A percentile compares a stretch with the other conserved stretches of the same genome.
Conservation (phyloP, 2,329 filamentous ascomycete genomes). For the Akanthomyces muscarius region DNA sequence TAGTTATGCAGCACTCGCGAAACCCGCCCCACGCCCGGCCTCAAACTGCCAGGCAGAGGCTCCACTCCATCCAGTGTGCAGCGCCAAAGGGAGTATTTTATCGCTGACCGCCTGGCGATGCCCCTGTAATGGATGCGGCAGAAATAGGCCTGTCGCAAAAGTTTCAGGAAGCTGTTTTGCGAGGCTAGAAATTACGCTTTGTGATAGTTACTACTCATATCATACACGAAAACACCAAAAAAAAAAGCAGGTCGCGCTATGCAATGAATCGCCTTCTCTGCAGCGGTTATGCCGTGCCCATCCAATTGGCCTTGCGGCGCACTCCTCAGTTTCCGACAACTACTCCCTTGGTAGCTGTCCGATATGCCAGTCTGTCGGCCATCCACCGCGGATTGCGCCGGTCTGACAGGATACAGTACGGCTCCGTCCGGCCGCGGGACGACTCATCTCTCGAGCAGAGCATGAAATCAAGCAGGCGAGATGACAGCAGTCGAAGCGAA, state of each 20-base stretch:
- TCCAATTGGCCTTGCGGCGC: background rate
- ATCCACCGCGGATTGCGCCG: slow-evolving; percentile 63
- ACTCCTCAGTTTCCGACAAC: background rate
- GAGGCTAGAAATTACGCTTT: background rate
- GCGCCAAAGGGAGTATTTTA: background rate
- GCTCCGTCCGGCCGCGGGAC: slow-evolving; percentile 19
- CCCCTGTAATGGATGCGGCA: slow-evolving; percentile 3
- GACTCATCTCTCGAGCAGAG: background rate
- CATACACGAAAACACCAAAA: background rate
- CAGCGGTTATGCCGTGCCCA: slow-evolving; percentile 15
- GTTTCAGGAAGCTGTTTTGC: background rate
- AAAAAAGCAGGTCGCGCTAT: slow-evolving; percentile 8
- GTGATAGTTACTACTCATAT: background rate
- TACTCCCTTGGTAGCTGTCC: slow-evolving; percentile 19
- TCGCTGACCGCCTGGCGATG: background rate
- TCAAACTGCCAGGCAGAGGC: too few species aligned
- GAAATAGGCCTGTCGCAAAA: background rate
- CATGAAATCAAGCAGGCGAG: slow-evolving; percentile 1
- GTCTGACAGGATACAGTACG: slow-evolving; percentile 35
- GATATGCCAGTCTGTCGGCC: slow-evolving; percentile 51
- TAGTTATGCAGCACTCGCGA: too few species aligned
- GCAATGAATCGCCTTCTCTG: slow-evolving; percentile 21
- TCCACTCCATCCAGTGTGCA: too few species aligned
- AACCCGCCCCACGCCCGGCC: too few species aligned
- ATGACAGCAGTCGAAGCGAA: background rate